phyloP scores from a whole-genome alignment of 352 stramenopile species.

The Pythium dissotocum region DNA sequence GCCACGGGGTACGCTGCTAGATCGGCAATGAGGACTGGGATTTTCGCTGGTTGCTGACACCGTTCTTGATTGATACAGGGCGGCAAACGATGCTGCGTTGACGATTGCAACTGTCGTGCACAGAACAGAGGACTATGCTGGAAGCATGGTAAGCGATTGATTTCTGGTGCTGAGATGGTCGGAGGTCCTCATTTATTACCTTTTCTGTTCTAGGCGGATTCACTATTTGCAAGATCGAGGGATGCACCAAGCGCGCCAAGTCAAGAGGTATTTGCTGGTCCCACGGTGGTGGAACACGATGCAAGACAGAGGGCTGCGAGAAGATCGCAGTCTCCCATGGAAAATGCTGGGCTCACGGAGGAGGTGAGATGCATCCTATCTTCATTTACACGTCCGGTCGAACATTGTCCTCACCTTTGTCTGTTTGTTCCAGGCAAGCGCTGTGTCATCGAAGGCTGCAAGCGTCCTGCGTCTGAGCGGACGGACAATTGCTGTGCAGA shows the following conservation, averaged over 20 bases:
- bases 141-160: conserved; percentile 33
- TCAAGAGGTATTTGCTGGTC: conserved; percentile 38
- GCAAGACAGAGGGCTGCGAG: conserved; percentile 34
- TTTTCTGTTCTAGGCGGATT: conserved; percentile 20
- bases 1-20: conserved; percentile 32
- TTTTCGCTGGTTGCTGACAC: background rate
- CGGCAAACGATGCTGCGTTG: conserved; percentile 45
- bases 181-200: background rate
- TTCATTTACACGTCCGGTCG: background rate
- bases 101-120: conserved; percentile 42
- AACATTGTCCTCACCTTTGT: background rate
- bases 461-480: conserved; percentile 27
- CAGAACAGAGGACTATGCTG: conserved; percentile 46
- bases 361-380: conserved; percentile 8
- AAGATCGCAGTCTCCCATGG: conserved; percentile 42
- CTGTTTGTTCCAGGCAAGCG: conserved; percentile 23
- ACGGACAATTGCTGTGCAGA: conserved; percentile 33
- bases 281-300: conserved; percentile 32
- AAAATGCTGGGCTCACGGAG: conserved; percentile 43
- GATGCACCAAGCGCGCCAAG: conserved; percentile 34
- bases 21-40: background rate
- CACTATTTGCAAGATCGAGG: conserved; percentile 35
- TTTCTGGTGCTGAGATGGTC: background rate
- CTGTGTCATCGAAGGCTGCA: conserved; percentile 27
- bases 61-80: conserved; percentile 21